These are phyloP conservation scores for Forsythia viridissima DNA, from an alignment of 257 asterid species.

Conservation along the genomic window DNA sequence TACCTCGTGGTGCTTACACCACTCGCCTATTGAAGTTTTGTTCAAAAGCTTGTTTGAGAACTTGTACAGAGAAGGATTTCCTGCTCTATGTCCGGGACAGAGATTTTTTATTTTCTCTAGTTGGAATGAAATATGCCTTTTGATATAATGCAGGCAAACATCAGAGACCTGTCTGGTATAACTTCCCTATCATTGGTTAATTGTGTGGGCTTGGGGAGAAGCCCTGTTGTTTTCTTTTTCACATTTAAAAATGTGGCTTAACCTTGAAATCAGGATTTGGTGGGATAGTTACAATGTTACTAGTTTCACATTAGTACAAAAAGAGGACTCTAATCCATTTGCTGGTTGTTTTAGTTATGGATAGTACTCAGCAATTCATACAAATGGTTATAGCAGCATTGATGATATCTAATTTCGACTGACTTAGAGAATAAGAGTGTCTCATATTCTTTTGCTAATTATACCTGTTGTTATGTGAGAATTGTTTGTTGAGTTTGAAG, in stretches of 20 bases:
- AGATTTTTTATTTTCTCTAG: too few relatives aligned
- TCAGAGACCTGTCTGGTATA: not conserved
- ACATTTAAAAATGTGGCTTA: not conserved
- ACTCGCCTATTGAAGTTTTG: not conserved
- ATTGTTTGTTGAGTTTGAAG: not conserved
- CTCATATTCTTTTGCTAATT: not conserved
- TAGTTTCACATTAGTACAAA: not conserved
- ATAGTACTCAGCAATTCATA: not conserved
- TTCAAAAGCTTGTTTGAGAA: not conserved
- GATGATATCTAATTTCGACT: not conserved
- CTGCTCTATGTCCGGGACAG: too few relatives aligned
- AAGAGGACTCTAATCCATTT: not conserved
- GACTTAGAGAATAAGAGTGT: not conserved
- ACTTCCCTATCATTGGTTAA: not conserved
- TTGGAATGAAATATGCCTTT: not conserved
- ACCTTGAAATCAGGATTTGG: not conserved
- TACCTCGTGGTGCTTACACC: not conserved
- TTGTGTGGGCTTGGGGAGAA: not conserved
- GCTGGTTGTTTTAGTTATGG: not conserved
- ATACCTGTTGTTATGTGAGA: not conserved
- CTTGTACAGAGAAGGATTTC: not conserved
- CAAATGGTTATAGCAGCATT: not conserved
- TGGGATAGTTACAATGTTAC: not conserved
- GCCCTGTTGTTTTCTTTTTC: not conserved
- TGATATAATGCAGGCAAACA: not conserved